Percentiles rank a stretch among this genome's conserved stretches.
phyloP scores from a whole-genome alignment of 2,329 filamentous ascomycete species.

The Cercospora canescens region DNA sequence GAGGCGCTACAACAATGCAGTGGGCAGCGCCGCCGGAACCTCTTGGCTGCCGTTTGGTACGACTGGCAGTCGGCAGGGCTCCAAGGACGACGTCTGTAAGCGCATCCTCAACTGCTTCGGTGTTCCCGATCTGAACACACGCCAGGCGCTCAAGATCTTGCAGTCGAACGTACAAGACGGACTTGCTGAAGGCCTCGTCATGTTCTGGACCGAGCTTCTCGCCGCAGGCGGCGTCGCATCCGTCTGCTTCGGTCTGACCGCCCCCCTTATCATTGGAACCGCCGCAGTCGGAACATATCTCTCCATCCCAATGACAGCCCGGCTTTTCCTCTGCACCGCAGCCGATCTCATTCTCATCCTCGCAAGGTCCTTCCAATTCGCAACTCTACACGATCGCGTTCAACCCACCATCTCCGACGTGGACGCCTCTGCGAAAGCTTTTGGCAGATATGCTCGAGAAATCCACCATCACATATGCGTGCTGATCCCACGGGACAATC shows the following conservation, averaged over 20 bases:
- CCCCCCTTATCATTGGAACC: slow-evolving; percentile 31
- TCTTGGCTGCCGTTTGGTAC: slow-evolving; percentile 21
- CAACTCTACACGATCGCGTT: not conserved
- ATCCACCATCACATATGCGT: not conserved
- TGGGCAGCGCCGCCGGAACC: slow-evolving; percentile 29
- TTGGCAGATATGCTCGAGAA: not conserved
- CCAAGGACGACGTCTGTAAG: slow-evolving; percentile 26
- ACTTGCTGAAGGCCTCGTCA: slow-evolving; percentile 16
- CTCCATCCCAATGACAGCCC: slow-evolving; percentile 34
- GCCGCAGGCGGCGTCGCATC: slow-evolving; percentile 25
- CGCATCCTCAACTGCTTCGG: slow-evolving; percentile 30
- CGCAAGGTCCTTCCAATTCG: slow-evolving; percentile 32
- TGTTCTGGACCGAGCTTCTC: slow-evolving; percentile 24
- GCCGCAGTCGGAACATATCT: slow-evolving; percentile 26
- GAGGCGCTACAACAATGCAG: slow-evolving; percentile 32
- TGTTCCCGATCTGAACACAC: slow-evolving; percentile 24
- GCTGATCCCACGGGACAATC: not conserved
- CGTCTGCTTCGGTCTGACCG: slow-evolving; percentile 28
- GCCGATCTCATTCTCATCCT: slow-evolving; percentile 38
- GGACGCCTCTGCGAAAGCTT: not conserved
- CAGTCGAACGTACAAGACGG: slow-evolving; percentile 27
- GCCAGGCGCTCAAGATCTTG: slow-evolving; percentile 23
- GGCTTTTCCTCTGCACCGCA: slow-evolving; percentile 37
- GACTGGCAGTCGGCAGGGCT: slow-evolving; percentile 27
- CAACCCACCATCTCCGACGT: not conserved